Evolutionary conservation across 2,329 filamentous ascomycete species (phyloP).

Genomic region (Sporothrix brunneoviolacea): DNA sequence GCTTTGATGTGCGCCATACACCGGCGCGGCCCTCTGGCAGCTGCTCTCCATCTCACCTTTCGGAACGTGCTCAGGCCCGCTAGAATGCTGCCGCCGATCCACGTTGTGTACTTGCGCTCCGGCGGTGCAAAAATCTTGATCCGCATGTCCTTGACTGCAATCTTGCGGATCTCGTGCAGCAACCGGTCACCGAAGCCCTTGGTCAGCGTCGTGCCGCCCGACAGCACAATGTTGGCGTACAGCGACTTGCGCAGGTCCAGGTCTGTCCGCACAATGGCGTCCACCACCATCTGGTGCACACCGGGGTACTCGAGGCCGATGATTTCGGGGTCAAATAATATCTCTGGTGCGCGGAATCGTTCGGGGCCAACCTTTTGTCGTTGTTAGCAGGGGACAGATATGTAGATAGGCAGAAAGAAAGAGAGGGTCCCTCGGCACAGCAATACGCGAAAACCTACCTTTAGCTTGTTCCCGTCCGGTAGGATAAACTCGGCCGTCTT

Average conservation of each 20-base stretch:
- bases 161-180: constrained; percentile 81
- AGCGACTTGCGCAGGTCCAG: constrained; percentile 90
- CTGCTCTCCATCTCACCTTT: constrained; percentile 58
- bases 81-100: constrained; percentile 97
- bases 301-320: constrained; percentile 96
- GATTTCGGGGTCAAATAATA: constrained; percentile 94
- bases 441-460: constrained; percentile 46
- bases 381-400: background rate
- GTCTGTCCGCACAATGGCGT: constrained; percentile 90
- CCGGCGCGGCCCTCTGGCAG: too few species aligned
- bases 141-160: constrained; percentile 97
- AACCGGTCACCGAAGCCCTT: constrained; percentile 94
- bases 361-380: constrained; percentile 70
- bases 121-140: constrained; percentile 99
- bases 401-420: background rate
- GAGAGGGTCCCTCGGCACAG: too few species aligned
- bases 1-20: too few species aligned
- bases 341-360: constrained; percentile 91
- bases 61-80: constrained; percentile 95
- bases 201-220: constrained; percentile 89
- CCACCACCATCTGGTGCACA: constrained; percentile 95
- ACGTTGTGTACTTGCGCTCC: constrained; percentile 96
- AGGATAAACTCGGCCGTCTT: constrained; percentile 83
- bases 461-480: constrained; percentile 89
- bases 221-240: constrained; percentile 95